Percentiles rank a stretch among this genome's conserved stretches.
phyloP scores from a whole-genome alignment of 2,329 filamentous ascomycete species.

The Verticillium klebahnii region DNA sequence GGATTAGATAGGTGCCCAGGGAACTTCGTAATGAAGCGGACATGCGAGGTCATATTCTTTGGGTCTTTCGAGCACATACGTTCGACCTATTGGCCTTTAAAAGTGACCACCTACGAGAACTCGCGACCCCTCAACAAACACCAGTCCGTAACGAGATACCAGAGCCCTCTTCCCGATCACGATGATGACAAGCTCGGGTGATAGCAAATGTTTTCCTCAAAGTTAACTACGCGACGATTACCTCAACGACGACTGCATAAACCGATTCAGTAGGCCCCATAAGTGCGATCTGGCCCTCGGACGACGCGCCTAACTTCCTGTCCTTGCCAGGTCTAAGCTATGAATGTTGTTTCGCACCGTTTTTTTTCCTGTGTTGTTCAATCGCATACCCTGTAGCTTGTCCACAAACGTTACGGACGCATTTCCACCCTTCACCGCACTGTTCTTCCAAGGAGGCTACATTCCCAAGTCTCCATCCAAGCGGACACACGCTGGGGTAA shows the following conservation, averaged over 20 bases:
- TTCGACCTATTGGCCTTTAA: too few relatives aligned
- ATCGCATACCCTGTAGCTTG: background rate
- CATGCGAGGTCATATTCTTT: too few relatives aligned
- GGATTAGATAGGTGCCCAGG: background rate
- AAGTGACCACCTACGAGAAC: too few relatives aligned
- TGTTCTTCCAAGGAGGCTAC: slow-evolving; percentile 2
- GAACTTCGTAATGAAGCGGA: too few relatives aligned
- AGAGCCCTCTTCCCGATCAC: too few relatives aligned
- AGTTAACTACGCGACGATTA: background rate
- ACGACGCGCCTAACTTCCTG: background rate
- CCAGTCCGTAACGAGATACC: too few relatives aligned
- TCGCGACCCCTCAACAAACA: too few relatives aligned
- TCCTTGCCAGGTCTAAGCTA: background rate
- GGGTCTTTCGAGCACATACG: too few relatives aligned
- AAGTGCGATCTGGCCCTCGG: background rate
- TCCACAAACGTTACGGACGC: background rate
- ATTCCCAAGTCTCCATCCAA: slow-evolving; percentile 13
- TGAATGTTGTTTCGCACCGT: background rate
- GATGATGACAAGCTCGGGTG: background rate
- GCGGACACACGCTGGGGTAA: slow-evolving; percentile 4
- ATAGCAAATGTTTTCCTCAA: background rate
- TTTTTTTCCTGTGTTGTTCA: background rate
- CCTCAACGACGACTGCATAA: background rate
- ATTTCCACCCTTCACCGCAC: background rate
- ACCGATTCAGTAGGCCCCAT: background rate